These are phyloP conservation scores for Oryza meyeriana DNA, from an alignment of 176 grass and related monocot genomes.

Conservation along the genomic window DNA sequence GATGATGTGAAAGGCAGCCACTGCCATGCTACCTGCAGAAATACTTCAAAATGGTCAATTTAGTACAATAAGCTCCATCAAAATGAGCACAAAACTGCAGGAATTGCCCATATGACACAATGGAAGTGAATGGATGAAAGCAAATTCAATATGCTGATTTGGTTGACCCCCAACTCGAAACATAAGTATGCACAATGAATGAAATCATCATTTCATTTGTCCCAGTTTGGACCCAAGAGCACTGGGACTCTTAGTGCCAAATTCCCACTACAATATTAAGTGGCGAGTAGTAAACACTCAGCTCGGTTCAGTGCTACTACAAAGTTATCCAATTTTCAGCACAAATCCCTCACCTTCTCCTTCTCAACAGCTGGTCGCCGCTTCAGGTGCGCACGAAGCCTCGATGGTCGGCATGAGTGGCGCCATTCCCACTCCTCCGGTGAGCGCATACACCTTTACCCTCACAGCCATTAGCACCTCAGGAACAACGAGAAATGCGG, in stretches of 20 bases:
- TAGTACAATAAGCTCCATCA: not conserved
- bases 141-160: not conserved
- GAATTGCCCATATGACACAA: not conserved
- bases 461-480: not conserved
- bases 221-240: not conserved
- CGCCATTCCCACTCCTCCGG: constrained; percentile 76
- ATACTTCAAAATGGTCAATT: constrained; percentile 15
- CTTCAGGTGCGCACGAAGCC: constrained; percentile 78
- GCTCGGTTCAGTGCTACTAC: constrained; percentile 13
- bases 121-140: not conserved
- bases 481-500: not conserved
- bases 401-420: constrained; percentile 83
- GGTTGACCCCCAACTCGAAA: constrained; percentile 3
- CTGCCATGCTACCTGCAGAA: constrained; percentile 80
- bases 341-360: constrained; percentile 21
- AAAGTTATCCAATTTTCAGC: not conserved
- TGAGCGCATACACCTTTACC: constrained; percentile 84
- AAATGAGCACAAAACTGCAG: not conserved
- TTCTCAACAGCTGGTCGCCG: constrained; percentile 56
- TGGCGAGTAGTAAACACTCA: not conserved
- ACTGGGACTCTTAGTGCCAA: not conserved
- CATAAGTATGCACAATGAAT: not conserved
- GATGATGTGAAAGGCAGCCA: constrained; percentile 95
- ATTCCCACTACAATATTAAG: not conserved
- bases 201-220: not conserved